Conservation (phyloP, 805 yeast species). For the Metschnikowia similis region DNA sequence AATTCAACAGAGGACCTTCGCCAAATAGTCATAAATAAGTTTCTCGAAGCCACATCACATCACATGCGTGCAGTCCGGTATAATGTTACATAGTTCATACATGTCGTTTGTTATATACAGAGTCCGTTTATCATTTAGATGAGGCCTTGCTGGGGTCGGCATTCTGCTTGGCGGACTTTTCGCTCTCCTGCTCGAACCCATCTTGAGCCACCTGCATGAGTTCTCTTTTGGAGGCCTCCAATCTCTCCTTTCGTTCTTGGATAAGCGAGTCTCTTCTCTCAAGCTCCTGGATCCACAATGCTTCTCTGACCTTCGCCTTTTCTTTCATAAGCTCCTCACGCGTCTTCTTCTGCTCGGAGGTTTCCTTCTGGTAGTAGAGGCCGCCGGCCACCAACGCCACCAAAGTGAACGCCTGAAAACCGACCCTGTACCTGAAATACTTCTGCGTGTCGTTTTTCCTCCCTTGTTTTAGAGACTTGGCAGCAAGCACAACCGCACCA, state of each 20-base stretch:
- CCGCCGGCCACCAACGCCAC: constrained; percentile 83
- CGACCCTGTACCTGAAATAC: constrained; percentile 89
- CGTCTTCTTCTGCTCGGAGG: constrained; percentile 32
- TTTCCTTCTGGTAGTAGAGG: constrained; percentile 53
- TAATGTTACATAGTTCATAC: not conserved
- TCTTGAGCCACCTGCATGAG: constrained; percentile 34
- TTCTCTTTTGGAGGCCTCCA: constrained; percentile 48
- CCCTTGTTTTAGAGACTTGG: constrained; percentile 68
- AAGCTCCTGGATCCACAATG: constrained; percentile 82
- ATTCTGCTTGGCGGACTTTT: not conserved
- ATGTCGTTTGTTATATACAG: not conserved
- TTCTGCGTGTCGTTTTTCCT: constrained; percentile 72
- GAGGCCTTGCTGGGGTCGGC: not conserved
- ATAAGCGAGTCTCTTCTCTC: constrained; percentile 80
- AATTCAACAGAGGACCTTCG: not conserved
- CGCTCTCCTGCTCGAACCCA: constrained; percentile 26
- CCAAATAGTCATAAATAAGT: not conserved
- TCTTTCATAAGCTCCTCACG: constrained; percentile 65
- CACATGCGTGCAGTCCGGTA: not conserved
- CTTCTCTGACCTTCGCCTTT: constrained; percentile 82
- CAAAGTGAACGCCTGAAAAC: constrained; percentile 76
- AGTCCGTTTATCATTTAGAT: not conserved
- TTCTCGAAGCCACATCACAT: not conserved
- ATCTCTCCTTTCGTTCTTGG: constrained; percentile 62
- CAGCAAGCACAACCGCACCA: constrained; percentile 77